Base-by-base conservation (phyloP, 1,284 basidiomycete species). In the Malassezia vespertilionis region DNA sequence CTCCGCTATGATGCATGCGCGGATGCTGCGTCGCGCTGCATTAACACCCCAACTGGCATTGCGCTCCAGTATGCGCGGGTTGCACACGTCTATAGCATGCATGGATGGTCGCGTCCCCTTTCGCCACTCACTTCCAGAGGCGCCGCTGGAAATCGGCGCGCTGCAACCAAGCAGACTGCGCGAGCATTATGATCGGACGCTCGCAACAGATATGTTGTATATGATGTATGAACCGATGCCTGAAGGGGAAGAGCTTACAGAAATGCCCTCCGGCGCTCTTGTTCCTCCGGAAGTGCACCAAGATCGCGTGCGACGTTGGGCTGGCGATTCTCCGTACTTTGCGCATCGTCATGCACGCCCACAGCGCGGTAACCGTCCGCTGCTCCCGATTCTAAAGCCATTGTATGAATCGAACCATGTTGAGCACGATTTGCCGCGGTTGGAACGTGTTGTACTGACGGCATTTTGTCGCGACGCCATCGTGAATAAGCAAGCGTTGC, bases 121-220 rank as follows among this genome's bases (percentile, higher is more conserved):
- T 11, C 60, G 62, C 9, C 59, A 56, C 28, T 47, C 53, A 3
- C 46, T 65, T 5, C 59, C 63, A 3, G 40, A 40, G n/a, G 43
- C 51, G 18, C 56, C 60, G 7, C 41, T 67, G 18, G 49, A 57
- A 18, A 32, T 77, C 20, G 77, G 77, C 4, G 72, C 72, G 8
- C 84, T 83, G 35, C 81, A 84, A 38, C 76, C 79, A 51, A 83
- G 79, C 61, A 81, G 90, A 37, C 78, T 89, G 48, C 75, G 78
- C 51, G 82, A 88, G 56, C 86, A 95, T 75, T 96, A 93, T 75
- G 72, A 84, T 68, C 74, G 76, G 42, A 84, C 88, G 8, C 77
- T 97, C 48, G 79, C 81, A 18, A 82, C 87, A 62, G 80, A 95
- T 74, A 75, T 93, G 58, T 80, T 97, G 76, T 97, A 97, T 78